Evolutionary conservation across 2,329 filamentous ascomycete genomes (phyloP).

Genomic region (Xylaria sp.): DNA sequence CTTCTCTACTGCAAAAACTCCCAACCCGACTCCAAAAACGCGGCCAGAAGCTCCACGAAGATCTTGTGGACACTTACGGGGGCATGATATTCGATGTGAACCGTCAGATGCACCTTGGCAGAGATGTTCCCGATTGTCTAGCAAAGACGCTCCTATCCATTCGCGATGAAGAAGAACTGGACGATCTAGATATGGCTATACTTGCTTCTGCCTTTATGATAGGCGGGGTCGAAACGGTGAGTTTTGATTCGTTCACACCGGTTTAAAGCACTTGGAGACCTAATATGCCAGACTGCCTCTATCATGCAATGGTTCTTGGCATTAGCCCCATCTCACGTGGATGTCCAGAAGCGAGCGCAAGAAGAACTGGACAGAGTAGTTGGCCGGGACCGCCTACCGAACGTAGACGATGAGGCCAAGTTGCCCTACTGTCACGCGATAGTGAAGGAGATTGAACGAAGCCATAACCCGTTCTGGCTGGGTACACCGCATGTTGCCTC

Average conservation of each 20-base stretch:
- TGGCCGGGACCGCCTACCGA: constrained; percentile 29
- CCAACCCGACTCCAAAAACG: background rate
- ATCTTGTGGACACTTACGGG: constrained; percentile 15
- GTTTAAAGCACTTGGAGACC: no score
- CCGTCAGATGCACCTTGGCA: background rate
- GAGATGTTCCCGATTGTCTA: constrained; percentile 11
- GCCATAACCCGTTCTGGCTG: constrained; percentile 40
- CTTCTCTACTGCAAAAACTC: constrained; percentile 12
- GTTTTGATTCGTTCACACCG: background rate
- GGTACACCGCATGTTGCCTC: constrained; percentile 42
- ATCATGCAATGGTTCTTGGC: constrained; percentile 20
- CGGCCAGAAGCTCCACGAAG: constrained; percentile 7
- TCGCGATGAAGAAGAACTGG: constrained; percentile 9
- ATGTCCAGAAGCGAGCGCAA: constrained; percentile 13
- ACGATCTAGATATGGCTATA: constrained; percentile 19
- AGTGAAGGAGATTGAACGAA: constrained; percentile 19
- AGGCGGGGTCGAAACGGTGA: constrained; percentile 31
- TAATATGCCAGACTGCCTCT: background rate
- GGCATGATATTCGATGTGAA: constrained; percentile 21
- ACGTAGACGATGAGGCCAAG: constrained; percentile 1
- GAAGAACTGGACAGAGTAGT: constrained; percentile 17
- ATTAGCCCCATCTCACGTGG: constrained; percentile 3
- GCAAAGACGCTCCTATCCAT: constrained; percentile 10
- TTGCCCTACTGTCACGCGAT: constrained; percentile 18
- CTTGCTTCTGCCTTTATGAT: constrained; percentile 24